Conservation (phyloP, 2,329 filamentous ascomycete species). For the Sordariomycetes sp. region DNA sequence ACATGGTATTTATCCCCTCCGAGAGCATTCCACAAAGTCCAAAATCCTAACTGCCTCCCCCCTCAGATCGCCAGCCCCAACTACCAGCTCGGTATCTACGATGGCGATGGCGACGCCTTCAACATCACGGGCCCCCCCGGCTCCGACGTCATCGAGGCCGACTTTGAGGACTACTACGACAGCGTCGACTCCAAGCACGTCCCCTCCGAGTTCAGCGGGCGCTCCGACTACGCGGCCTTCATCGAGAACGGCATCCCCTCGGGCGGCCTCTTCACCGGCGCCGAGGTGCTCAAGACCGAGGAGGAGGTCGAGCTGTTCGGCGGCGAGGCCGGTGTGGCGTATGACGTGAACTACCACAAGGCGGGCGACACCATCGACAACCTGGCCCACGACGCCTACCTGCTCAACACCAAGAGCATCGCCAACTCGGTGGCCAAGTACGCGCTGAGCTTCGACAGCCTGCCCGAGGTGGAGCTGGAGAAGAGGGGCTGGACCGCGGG, state of each 20-base stretch:
- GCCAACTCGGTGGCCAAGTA: conserved; percentile 30
- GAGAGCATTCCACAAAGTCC: not conserved
- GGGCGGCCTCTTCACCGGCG: conserved; percentile 60
- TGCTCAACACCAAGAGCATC: conserved; percentile 31
- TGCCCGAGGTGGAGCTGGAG: conserved; percentile 16
- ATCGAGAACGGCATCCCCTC: conserved; percentile 54
- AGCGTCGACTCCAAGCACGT: conserved; percentile 37
- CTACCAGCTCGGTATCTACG: conserved; percentile 44
- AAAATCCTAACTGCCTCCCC: not conserved
- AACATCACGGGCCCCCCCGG: conserved; percentile 43
- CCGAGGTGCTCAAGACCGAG: conserved; percentile 51
- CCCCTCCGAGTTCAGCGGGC: conserved; percentile 53
- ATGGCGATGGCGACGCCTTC: conserved; percentile 49
- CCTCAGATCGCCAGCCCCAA: conserved; percentile 34
- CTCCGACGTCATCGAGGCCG: conserved; percentile 46
- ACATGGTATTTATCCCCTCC: conserved; percentile 28
- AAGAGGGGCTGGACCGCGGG: conserved; percentile 19
- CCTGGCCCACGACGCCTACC: conserved; percentile 29
- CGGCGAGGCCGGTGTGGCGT: conserved; percentile 41
- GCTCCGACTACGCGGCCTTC: conserved; percentile 59
- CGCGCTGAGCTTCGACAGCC: conserved; percentile 23
- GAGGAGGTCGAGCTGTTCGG: conserved; percentile 51
- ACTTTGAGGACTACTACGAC: conserved; percentile 46
- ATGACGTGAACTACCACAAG: conserved; percentile 35
- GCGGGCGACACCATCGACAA: conserved; percentile 28